Evolutionary conservation across 2,329 filamentous ascomycete species (phyloP), one percentile per base, ranked within the genome.

Genomic region (Ophiocordyceps sinensis): DNA sequence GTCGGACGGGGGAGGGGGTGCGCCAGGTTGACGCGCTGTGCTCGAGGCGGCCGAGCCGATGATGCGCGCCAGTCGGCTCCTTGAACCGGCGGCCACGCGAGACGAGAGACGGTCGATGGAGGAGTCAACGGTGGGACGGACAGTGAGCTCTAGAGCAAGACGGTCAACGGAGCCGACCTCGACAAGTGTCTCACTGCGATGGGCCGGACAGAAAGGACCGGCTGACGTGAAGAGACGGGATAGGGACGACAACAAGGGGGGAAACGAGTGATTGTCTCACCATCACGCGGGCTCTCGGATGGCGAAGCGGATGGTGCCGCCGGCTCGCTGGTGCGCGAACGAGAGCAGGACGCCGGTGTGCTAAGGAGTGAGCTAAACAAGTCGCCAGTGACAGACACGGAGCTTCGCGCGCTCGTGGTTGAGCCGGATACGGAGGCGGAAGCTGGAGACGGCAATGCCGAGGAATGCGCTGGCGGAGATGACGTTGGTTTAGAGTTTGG

Each of bases 361-460:
- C 19, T 10, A 7, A 37, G 30, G 21, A 31, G 35, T 13, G 28
- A 34, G 40, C 34, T 13, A 21, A 40, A 15, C 7, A 23, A 21
- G 28, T 36, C 37, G 10, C 35, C 19, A 15, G 38, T 30, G 10
- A 12, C 21, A 6, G 28, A n/a, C 37, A 28, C 39, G 28, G 43
- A 41, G 31, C 41, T 41, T n/a, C 43, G 45, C n/a, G 51, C 57
- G 28, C 51, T 53, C 14, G 26, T 23, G 11, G 38, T n/a, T 17
- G 30, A 32, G 13, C 19, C 19, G 29, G 38, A 40, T 19, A n/a
- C n/a, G 34, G 26, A 40, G 2, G 39, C 31, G 28, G 39, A 40
- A 9, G 39, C 31, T 21, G 21, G 26, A 8, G 31, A 35, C 37
- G 37, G 37, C 37, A 36, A 36, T 23, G 35, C 19, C 19, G 35